Conservation (phyloP, 2,329 filamentous ascomycete species). For the Hypoxylon sp. region DNA sequence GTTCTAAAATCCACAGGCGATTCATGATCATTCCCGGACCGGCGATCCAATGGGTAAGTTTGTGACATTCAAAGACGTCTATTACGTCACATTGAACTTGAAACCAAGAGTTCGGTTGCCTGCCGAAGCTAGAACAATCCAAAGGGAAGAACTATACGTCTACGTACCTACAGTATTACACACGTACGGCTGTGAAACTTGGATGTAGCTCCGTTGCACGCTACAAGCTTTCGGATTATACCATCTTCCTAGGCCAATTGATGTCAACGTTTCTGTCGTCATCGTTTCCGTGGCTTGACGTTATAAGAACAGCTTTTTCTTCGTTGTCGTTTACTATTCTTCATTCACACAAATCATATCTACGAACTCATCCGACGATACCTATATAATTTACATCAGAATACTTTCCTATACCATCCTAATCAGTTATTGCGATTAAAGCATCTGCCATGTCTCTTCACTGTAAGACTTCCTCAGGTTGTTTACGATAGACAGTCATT, state of each 20-base stretch:
- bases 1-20: constrained; percentile 8
- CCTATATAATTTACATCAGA: constrained; percentile 8
- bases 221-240: constrained; percentile 25
- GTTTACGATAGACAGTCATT: constrained; percentile 2
- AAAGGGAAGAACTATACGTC: constrained; percentile 2
- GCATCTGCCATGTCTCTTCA: constrained; percentile 65
- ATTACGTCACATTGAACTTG: constrained; percentile 32
- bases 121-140: constrained; percentile 9
- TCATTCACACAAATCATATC: constrained; percentile 8
- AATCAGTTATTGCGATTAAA: constrained; percentile 18
- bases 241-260: constrained; percentile 17
- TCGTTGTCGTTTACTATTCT: constrained; percentile 14
- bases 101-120: constrained; percentile 17
- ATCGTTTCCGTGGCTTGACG: constrained; percentile 30
- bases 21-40: constrained; percentile 18
- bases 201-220: constrained; percentile 7
- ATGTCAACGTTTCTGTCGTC: constrained; percentile 30
- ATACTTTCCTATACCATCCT: neutral
- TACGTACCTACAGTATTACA: constrained; percentile 18
- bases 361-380: constrained; percentile 2
- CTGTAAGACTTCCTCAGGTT: constrained; percentile 52
- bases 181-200: constrained; percentile 7
- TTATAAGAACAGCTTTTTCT: constrained; percentile 33
- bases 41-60: constrained; percentile 17
- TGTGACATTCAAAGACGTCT: constrained; percentile 28